Conservation (phyloP, 2,329 filamentous ascomycete species). For the Fusarium paranaense region DNA sequence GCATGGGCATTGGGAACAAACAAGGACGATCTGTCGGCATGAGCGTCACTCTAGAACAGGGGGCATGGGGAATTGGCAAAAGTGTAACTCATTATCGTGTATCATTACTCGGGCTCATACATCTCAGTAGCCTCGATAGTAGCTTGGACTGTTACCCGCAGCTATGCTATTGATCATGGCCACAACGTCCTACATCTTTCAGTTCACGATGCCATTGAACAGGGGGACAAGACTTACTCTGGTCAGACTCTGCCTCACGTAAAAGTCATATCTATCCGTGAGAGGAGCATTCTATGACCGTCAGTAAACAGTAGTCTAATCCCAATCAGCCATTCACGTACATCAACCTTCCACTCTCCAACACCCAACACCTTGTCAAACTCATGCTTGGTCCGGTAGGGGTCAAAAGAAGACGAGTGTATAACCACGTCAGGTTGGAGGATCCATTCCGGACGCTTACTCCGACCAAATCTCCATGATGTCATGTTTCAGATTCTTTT, state of each 20-base stretch:
- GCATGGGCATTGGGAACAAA: background rate
- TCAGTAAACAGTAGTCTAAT: background rate
- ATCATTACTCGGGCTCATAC: background rate
- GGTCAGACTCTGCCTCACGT: background rate
- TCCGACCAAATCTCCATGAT: background rate
- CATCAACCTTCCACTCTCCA: background rate
- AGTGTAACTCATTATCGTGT: background rate
- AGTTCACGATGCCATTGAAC: background rate
- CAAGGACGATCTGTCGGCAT: background rate
- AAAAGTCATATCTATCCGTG: background rate
- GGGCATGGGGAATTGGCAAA: background rate
- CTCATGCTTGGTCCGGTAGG: background rate
- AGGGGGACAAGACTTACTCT: background rate
- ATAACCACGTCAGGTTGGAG: background rate
- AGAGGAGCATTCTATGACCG: background rate
- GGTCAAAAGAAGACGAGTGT: constrained; percentile 3
- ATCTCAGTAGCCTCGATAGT: background rate
- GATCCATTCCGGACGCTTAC: background rate
- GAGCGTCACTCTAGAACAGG: background rate
- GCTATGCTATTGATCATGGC: background rate
- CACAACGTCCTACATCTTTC: background rate
- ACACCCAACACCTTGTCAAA: background rate
- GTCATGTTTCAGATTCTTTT: background rate
- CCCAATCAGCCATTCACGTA: background rate
- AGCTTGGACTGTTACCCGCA: background rate